phyloP scores from a whole-genome alignment of 2,329 filamentous ascomycete genomes.

The Hypocreales sp. region DNA sequence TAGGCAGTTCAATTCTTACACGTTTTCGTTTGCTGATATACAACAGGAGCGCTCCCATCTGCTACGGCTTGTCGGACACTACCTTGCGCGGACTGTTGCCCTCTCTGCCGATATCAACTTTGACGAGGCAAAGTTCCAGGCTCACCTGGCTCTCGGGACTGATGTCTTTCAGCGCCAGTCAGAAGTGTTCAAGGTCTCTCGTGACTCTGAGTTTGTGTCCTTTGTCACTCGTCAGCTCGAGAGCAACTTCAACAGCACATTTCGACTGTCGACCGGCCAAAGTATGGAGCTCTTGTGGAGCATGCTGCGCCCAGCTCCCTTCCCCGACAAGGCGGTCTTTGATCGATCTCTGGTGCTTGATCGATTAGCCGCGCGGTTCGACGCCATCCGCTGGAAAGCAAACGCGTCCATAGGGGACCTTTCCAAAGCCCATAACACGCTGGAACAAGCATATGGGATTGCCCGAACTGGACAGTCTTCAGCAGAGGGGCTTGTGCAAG shows the following conservation, averaged over 20 bases:
- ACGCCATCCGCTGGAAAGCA: slow-evolving; percentile 43
- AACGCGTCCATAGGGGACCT: slow-evolving; percentile 35
- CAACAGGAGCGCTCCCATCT: slow-evolving; percentile 14
- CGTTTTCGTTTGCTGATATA: too few relatives aligned
- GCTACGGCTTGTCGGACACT: slow-evolving; percentile 28
- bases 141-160: slow-evolving; percentile 38
- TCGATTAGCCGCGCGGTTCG: slow-evolving; percentile 41
- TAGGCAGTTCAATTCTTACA: too few relatives aligned
- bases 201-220: slow-evolving; percentile 20
- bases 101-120: slow-evolving; percentile 31
- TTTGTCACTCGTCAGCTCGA: slow-evolving; percentile 26
- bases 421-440: slow-evolving; percentile 34
- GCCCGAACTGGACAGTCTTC: slow-evolving; percentile 26
- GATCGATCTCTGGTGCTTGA: slow-evolving; percentile 35
- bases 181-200: slow-evolving; percentile 8
- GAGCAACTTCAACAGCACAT: slow-evolving; percentile 49
- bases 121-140: slow-evolving; percentile 49
- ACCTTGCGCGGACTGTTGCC: slow-evolving; percentile 36
- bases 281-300: slow-evolving; percentile 73
- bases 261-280: slow-evolving; percentile 58
- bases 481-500: slow-evolving; percentile 30
- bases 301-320: slow-evolving; percentile 46
- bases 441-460: slow-evolving; percentile 40
- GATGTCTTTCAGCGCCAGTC: slow-evolving; percentile 23
- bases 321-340: slow-evolving; percentile 29